phyloP scores from a whole-genome alignment of 768 basidiomycete genomes.

The Rhodotorula taiwanensis region DNA sequence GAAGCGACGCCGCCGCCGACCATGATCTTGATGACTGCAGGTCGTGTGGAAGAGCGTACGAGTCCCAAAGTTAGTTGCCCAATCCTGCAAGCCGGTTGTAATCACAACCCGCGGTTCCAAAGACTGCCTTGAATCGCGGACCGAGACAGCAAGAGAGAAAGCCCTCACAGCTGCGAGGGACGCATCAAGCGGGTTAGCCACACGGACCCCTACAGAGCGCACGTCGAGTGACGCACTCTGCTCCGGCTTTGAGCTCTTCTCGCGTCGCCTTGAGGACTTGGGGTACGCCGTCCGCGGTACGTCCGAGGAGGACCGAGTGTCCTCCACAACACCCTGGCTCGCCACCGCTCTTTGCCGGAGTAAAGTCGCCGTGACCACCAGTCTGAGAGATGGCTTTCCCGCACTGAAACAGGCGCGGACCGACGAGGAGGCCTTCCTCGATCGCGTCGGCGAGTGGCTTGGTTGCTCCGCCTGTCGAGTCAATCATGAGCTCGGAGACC shows the following conservation, averaged over 20 bases:
- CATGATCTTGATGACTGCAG: constrained; percentile 47
- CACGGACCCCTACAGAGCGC: background rate
- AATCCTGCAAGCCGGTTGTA: no score
- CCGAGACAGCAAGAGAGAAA: background rate
- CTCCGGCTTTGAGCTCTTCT: constrained; percentile 48
- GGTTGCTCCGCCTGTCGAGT: constrained; percentile 43
- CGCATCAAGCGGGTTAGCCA: background rate
- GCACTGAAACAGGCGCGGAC: constrained; percentile 48
- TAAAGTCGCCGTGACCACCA: constrained; percentile 48
- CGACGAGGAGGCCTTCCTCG: constrained; percentile 46
- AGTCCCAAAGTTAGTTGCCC: constrained; percentile 40
- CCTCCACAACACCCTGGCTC: constrained; percentile 46
- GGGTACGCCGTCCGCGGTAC: constrained; percentile 48
- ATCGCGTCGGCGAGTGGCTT: constrained; percentile 48
- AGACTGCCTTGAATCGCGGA: no score
- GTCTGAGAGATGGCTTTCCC: constrained; percentile 49
- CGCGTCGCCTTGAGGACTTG: constrained; percentile 46
- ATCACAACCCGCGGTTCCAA: no score
- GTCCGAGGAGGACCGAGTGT: constrained; percentile 41
- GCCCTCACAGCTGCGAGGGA: background rate
- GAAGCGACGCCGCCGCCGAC: constrained; percentile 49
- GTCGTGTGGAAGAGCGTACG: no score
- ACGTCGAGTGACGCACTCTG: constrained; percentile 12
- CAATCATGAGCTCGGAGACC: no score
- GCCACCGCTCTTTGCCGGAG: constrained; percentile 33